Percentiles rank a stretch among this genome's conserved stretches.
phyloP scores from a whole-genome alignment of 1,139 yeast species.

The Nakaseomyces nivariensis region DNA sequence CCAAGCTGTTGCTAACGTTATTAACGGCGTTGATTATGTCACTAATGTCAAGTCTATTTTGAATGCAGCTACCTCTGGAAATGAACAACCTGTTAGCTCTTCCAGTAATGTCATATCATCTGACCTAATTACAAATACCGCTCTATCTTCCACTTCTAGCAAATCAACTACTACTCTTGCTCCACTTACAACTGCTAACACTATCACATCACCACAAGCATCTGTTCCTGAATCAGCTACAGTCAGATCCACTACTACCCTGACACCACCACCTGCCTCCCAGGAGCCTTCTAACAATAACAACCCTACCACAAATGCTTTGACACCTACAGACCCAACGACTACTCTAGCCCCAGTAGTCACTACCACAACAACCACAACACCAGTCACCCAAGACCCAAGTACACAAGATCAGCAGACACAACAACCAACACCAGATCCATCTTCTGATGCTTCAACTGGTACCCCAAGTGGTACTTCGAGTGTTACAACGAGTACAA shows the following conservation, averaged over 20 bases:
- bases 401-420: not conserved
- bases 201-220: constrained; percentile 3
- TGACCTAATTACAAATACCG: constrained; percentile 8
- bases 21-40: constrained; percentile 34
- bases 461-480: constrained; percentile 6
- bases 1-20: constrained; percentile 52
- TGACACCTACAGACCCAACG: not conserved
- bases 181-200: constrained; percentile 5
- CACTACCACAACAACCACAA: constrained; percentile 5
- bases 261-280: constrained; percentile 3
- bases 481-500: constrained; percentile 6
- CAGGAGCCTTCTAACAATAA: not conserved
- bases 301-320: not conserved
- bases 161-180: constrained; percentile 6
- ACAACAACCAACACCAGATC: no score
- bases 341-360: not conserved
- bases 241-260: not conserved
- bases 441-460: constrained; percentile 8
- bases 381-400: constrained; percentile 4
- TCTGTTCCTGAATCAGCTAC: not conserved
- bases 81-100: constrained; percentile 19
- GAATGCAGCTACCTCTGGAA: constrained; percentile 10
- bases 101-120: constrained; percentile 21
- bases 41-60: constrained; percentile 27
- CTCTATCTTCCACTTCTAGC: constrained; percentile 2